A percentile compares a stretch with the other conserved stretches of the same genome.
Evolutionary conservation across 2,329 filamentous ascomycete species (phyloP).

Genomic region (Falciphora oryzae): DNA sequence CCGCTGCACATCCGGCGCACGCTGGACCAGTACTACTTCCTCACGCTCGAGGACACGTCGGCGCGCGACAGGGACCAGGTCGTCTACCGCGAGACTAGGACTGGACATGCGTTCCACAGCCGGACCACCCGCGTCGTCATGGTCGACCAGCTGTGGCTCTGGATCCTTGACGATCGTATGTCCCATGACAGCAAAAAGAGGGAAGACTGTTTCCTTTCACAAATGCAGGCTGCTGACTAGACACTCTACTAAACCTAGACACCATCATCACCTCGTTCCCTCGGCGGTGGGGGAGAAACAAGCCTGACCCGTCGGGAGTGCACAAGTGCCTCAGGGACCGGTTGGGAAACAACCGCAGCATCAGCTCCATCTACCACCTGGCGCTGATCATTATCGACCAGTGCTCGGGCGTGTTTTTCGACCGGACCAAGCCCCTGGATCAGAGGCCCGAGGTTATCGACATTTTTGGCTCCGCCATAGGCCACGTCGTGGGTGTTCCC

Average conservation of each 20-base stretch:
- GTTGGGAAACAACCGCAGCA: slow-evolving; percentile 22
- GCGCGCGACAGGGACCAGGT: slow-evolving; percentile 36
- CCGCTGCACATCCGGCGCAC: slow-evolving; percentile 39
- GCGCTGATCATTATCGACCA: slow-evolving; percentile 36
- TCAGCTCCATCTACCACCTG: slow-evolving; percentile 35
- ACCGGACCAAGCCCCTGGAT: slow-evolving; percentile 25
- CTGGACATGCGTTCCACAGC: slow-evolving; percentile 18
- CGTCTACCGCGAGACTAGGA: slow-evolving; percentile 32
- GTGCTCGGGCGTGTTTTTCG: slow-evolving; percentile 35
- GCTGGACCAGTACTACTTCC: slow-evolving; percentile 39
- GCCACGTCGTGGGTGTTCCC: not conserved
- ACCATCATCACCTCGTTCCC: slow-evolving; percentile 26
- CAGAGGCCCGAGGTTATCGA: slow-evolving; percentile 29
- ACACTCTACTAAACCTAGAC: not conserved
- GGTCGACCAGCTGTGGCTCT: slow-evolving; percentile 29
- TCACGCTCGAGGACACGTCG: slow-evolving; percentile 33
- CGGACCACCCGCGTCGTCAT: slow-evolving; percentile 23
- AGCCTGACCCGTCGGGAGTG: slow-evolving; percentile 32
- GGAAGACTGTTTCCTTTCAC: not conserved
- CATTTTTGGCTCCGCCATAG: slow-evolving; percentile 12
- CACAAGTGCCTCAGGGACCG: slow-evolving; percentile 33
- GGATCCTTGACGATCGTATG: slow-evolving; percentile 23
- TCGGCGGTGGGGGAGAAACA: slow-evolving; percentile 36
- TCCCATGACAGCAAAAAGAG: not conserved
- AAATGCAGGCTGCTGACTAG: not conserved